Base-by-base conservation (phyloP, 225 moss, liverwort and hornwort genomes). In the Sphagnum tenellum region DNA sequence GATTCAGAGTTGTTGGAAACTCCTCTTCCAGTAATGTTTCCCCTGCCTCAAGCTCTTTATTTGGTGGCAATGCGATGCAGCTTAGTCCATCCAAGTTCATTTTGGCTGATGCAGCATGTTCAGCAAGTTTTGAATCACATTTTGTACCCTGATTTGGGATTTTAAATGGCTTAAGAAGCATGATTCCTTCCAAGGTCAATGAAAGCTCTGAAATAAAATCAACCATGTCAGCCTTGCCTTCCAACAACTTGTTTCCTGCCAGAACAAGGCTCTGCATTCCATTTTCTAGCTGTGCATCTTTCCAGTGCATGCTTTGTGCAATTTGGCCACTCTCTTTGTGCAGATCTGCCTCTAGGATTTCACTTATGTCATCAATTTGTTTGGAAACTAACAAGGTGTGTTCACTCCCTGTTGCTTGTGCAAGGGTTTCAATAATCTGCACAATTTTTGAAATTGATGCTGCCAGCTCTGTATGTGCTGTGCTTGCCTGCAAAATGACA, bases 21-120 rank as follows among this genome's bases (percentile, higher is more conserved):
- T 81, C 76, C 68, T 73, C 69, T 74, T 85, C 69, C 13, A 74
- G 67, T 57, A 73, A 66, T 56, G 66, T 71, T 7, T 76, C 64
- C 60, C 69, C 66, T 47, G 9, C 61, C 68, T 71, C 64, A 3
- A 67, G 69, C 58, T 79, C 79, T 12, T 71, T 49, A 13, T 67
- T 71, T 68, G 57, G 52, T 4, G 71, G 71, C 29, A 29, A 29
- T 29, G 29, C 29, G 0, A 29, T 29, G 29, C 29, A 29, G 29
- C 29, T 29, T 29, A 29, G 29, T 29, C 29, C 29, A 29, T 1
- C 29, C 29, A 29, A 29, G 29, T 29, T 29, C 29, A 29, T 29
- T 29, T 29, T 29, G 29, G 29, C 29, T 29, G 29, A 29, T 29
- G 29, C 29, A 1, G 29, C 29, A 29, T 29, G 29, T 55, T 77